Evolutionary conservation across 176 grass and related monocot species (phyloP), one percentile per base, ranked within the genome.

Genomic region (Coix lacrymajobi): DNA sequence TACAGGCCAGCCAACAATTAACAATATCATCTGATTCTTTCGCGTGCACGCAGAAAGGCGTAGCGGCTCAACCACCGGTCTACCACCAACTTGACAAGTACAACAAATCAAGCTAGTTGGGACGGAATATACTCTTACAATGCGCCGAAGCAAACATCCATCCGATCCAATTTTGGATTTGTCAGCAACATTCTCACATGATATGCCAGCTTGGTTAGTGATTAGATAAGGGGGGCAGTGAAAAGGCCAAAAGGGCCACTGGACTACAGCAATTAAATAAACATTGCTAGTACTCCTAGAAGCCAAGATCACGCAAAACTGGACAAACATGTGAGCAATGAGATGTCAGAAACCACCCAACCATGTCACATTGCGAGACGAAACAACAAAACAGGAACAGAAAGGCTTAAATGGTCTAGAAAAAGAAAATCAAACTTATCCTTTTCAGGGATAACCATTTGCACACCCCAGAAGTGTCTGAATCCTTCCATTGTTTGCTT

Each of bases 101-200:
- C 71, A 89, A 16, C 32, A 77, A 82, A 90, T 65, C 66, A 61
- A 86, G 79, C 28, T 73, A 73, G 54, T 67, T 62, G 31, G 74
- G 24, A 62, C 51, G 86, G 10, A 83, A 87, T 79, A 43, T 79
- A 52, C 61, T 32, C 36, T 16, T 41, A 86, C n/a, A 88, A 51
- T 32, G 61, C 10, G 6, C 13, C 26, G 13, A 73, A 90, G 75
- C 45, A 60, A 87, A 63, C 67, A 68, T 52, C 60, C 48, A 75
- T 75, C 61, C 41, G 69, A 33, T 62, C 60, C 71, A 39, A 67
- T 69, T 69, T 58, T 22, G 10, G n/a, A 51, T 75, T 69, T 62
- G 7, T 29, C 86, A 28, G 36, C 61, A 86, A 52, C 79, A 86
- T 86, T 14, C 57, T 79, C 84, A 86, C 84, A 90, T 90, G 84